Base-by-base conservation (phyloP, 805 yeast species). In the Limtongia smithiae region DNA sequence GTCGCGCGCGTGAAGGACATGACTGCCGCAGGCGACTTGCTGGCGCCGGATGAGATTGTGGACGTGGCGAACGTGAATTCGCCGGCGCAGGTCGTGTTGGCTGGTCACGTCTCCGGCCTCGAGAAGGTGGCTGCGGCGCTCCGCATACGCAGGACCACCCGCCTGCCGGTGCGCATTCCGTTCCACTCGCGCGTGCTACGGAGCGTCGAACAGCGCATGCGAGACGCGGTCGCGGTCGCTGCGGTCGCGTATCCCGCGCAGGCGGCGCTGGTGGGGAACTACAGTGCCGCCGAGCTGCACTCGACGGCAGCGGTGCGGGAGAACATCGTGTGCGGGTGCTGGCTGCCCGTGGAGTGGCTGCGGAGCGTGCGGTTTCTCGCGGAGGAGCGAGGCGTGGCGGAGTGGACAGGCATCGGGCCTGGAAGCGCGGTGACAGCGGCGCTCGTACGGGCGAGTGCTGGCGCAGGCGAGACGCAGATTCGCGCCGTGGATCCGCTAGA, bases 21-120 rank as follows among this genome's bases (percentile, higher is more conserved):
- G 15, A 34, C 47, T 5, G 27, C 21, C 8, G 8, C 15, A 25
- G 9, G 5, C 4, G 28, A 8, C n/a, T 21, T 9, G n/a, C 24
- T 8, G 18, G 32, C 34, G 3, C 31, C 28, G n/a, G 21, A 28
- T n/a, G 39, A 17, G 15, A 28, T 40, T 14, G 41, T 44, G 12
- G 57, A 48, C 18, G 33, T 51, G 18, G 58, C 58, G 34, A 54
- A 54, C 18, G 21, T 51, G 6, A 54, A 51, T 37, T 46, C 52
- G 12, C 52, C 56, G 11, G 22, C 20, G 18, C 58, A 54, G 44
- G 37, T 54, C 2, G 58, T 54, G 25, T 28, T 54, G 17, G 40
- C 54, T 24, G 58, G 58, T 6, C 35, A 46, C 4, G 14, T 50
- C 6, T 33, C n/a, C 5, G 57, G 48, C 27, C 34, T 54, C 15